Conservation (phyloP, 306 rosid genomes). For the Hippophae tibetana region DNA sequence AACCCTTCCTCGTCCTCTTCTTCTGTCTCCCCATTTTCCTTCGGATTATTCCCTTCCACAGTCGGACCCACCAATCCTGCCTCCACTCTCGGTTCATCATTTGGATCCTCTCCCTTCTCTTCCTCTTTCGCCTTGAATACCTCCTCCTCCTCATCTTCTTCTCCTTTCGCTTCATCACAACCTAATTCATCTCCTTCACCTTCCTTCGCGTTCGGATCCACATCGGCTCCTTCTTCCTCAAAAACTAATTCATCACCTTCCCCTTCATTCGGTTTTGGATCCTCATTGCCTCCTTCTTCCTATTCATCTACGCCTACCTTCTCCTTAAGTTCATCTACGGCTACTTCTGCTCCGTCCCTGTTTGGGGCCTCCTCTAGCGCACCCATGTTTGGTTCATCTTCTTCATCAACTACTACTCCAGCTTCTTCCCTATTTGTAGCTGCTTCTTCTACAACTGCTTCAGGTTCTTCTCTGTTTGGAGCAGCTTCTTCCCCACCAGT, state of each 20-base stretch:
- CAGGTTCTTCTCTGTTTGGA: constrained; percentile 3
- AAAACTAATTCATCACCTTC: neutral
- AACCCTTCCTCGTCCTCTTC: constrained; percentile 21
- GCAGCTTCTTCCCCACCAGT: neutral
- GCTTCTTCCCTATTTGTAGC: constrained; percentile 8
- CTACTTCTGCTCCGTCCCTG: constrained; percentile 1
- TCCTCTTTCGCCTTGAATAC: constrained; percentile 12
- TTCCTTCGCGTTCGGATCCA: constrained; percentile 22
- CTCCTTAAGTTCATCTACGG: no score
- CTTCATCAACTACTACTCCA: constrained; percentile 2
- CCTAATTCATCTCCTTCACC: constrained; percentile 14
- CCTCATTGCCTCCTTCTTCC: neutral
- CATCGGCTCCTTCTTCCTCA: constrained; percentile 24
- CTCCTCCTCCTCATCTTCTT: constrained; percentile 13
- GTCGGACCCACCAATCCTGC: constrained; percentile 28
- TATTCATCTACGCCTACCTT: neutral
- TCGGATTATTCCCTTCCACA: constrained; percentile 13
- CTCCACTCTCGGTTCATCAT: constrained; percentile 26
- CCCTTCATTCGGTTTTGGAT: neutral
- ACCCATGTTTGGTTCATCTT: neutral
- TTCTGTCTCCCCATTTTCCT: constrained; percentile 16
- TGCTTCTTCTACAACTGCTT: constrained; percentile 4
- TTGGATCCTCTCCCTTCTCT: constrained; percentile 14
- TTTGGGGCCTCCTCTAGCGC: neutral
- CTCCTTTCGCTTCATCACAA: neutral